A percentile compares a stretch with the other conserved stretches of the same genome.
phyloP scores from a whole-genome alignment of 2,329 filamentous ascomycete species.

The Aspergillus caelatus region DNA sequence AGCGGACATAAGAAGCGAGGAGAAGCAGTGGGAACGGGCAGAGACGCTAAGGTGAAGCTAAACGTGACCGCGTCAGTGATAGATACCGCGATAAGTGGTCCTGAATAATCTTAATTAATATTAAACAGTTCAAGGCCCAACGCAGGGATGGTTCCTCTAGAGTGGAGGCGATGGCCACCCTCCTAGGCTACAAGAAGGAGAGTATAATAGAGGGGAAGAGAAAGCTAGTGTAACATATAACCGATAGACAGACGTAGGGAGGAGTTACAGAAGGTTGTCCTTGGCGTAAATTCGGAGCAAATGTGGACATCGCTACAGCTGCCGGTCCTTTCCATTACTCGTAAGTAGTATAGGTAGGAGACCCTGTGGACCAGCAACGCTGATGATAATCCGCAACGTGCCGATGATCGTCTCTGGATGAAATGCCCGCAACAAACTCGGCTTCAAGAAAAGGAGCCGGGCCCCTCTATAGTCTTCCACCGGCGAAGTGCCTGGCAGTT shows the following conservation, averaged over 20 bases:
- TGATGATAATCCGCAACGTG: background rate
- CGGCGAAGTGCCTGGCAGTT: conserved; percentile 14
- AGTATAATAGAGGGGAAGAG: background rate
- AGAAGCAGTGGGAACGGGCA: conserved; percentile 10
- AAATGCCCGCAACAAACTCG: background rate
- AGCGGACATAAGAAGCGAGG: conserved; percentile 5
- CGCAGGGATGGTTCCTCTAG: conserved; percentile 23
- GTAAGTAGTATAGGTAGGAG: background rate
- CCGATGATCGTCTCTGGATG: background rate
- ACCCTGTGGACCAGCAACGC: background rate
- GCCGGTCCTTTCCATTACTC: background rate
- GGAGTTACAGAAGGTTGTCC: conserved; percentile 15
- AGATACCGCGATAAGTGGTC: conserved; percentile 17
- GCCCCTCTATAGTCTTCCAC: conserved; percentile 11
- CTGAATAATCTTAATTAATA: conserved; percentile 13
- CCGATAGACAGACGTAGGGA: conserved; percentile 2
- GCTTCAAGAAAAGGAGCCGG: conserved; percentile 3
- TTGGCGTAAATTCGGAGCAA: conserved; percentile 9
- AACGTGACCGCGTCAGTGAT: conserved; percentile 17
- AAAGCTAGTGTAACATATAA: background rate
- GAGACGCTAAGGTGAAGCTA: conserved; percentile 21
- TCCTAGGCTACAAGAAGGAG: background rate
- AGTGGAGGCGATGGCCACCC: conserved; percentile 14
- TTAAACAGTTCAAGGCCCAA: conserved; percentile 19
- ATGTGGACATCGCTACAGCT: background rate